Base-by-base conservation (phyloP, 2,329 filamentous ascomycete species). In the Exophiala xenobiotica region DNA sequence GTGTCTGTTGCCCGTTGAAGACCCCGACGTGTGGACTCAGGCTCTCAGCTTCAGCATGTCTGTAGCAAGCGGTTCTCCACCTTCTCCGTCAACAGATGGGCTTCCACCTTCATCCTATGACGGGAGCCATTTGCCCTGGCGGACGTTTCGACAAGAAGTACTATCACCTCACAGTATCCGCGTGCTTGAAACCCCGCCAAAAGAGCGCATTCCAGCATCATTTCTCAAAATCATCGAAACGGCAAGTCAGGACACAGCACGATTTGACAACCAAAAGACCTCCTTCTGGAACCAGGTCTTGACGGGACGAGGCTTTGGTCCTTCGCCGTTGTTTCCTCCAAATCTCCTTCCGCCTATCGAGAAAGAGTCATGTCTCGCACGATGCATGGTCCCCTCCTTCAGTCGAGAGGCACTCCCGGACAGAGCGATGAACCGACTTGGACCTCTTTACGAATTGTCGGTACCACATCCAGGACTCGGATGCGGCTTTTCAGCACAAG, bases 311-410 rank as follows among this genome's bases (percentile, higher is more conserved):
- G 57, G 57, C 11, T 57, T 59, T 27, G 57, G 54, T 7, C 48
- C 54, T 16, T 57, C 54, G 27, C 54, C 57, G 12, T 35, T 57
- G 9, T 59, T 59, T 29, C 57, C 57, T 11, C 51, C 57, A 20
- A 57, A 54, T 42, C 37, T 59, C n/a, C 45, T 59, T 6, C 57
- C 57, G 27, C 37, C 54, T 11, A 44, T 59, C 9, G 49, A 54
- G 16, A 38, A 37, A 3, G 54, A 57, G 22, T 37, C 27, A 19
- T 14, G 37, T 7, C 57, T 57, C 23, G 46, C 54, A n/a, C 38
- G 57, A 33, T 59, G 57, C 33, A 55, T 57, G 54, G 46, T 57
- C 6, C 57, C 54, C 3, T 47, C 44, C 7, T 57, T 56, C 38
- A 54, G 46, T 31, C 42, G 54, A 16, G 57, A 59, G 14, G 57